phyloP scores from a whole-genome alignment of 345 rosid species.

The Clausena lansium region DNA sequence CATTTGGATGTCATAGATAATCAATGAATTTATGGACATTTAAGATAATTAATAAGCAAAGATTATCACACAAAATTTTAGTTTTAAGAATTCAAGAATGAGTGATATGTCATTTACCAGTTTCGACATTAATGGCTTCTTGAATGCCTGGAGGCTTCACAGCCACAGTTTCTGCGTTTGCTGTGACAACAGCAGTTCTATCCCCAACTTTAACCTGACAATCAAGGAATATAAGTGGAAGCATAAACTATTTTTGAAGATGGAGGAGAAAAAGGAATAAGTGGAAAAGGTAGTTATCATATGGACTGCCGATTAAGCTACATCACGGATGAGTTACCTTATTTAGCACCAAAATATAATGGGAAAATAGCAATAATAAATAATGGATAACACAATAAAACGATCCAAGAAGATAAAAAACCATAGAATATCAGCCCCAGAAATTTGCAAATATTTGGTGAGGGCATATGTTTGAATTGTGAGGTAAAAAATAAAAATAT shows the following conservation, averaged over 20 bases:
- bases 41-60: slow-evolving; percentile 1
- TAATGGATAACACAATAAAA: not conserved
- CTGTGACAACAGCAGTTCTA: slow-evolving; percentile 72
- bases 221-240: slow-evolving; percentile 3
- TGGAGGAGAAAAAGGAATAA: not conserved
- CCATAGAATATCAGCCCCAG: not conserved
- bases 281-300: not conserved
- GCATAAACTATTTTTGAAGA: not conserved
- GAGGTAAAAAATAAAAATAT: not conserved
- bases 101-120: slow-evolving; percentile 34
- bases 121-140: slow-evolving; percentile 78
- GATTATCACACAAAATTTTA: not conserved
- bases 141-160: slow-evolving; percentile 80
- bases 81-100: not conserved
- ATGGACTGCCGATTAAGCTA: not conserved
- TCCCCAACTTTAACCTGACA: slow-evolving; percentile 80
- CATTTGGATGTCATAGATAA: not conserved
- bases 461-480: not conserved
- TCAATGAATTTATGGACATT: not conserved
- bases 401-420: not conserved
- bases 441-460: not conserved
- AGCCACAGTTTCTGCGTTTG: slow-evolving; percentile 77
- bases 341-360: not conserved
- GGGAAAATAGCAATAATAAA: not conserved
- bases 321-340: not conserved